These are phyloP conservation scores for Wickerhamiella parazyma DNA, from an alignment of 805 yeast genomes.

Conservation along the genomic window DNA sequence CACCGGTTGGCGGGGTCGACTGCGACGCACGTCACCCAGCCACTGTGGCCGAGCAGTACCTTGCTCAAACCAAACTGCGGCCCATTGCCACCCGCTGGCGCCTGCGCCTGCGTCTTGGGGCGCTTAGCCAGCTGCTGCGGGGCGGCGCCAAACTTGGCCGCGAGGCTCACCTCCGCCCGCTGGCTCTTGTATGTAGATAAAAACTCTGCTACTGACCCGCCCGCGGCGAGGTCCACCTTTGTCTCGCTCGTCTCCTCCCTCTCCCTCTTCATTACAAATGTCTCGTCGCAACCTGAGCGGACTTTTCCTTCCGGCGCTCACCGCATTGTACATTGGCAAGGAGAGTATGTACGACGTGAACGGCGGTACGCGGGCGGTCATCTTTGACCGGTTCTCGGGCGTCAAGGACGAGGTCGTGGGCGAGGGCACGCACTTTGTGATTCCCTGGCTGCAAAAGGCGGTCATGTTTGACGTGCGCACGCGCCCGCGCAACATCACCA, in stretches of 20 bases:
- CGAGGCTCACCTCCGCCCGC: neutral
- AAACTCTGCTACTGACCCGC: neutral
- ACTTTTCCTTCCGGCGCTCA: slow-evolving; percentile 24
- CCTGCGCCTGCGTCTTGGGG: neutral
- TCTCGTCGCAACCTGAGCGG: slow-evolving; percentile 15
- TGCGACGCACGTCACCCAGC: slow-evolving; percentile 78
- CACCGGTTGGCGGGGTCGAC: slow-evolving; percentile 81
- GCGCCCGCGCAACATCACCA: slow-evolving; percentile 80
- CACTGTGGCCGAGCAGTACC: slow-evolving; percentile 78
- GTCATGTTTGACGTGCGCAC: slow-evolving; percentile 85
- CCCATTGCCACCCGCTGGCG: neutral
- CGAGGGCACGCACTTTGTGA: slow-evolving; percentile 89
- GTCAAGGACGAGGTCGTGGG: slow-evolving; percentile 81
- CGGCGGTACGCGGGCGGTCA: slow-evolving; percentile 93
- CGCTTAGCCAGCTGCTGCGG: neutral
- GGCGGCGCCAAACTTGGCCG: neutral
- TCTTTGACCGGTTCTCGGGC: slow-evolving; percentile 83
- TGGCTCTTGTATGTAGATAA: no score
- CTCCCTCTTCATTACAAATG: neutral
- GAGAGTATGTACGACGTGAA: slow-evolving; percentile 85
- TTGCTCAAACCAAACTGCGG: slow-evolving; percentile 39
- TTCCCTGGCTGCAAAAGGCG: slow-evolving; percentile 95
- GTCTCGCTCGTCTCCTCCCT: neutral
- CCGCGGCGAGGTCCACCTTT: neutral
- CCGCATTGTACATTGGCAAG: slow-evolving; percentile 44